Evolutionary conservation across 306 rosid genomes (phyloP).

Genomic region (Cucurbita ficifolia): DNA sequence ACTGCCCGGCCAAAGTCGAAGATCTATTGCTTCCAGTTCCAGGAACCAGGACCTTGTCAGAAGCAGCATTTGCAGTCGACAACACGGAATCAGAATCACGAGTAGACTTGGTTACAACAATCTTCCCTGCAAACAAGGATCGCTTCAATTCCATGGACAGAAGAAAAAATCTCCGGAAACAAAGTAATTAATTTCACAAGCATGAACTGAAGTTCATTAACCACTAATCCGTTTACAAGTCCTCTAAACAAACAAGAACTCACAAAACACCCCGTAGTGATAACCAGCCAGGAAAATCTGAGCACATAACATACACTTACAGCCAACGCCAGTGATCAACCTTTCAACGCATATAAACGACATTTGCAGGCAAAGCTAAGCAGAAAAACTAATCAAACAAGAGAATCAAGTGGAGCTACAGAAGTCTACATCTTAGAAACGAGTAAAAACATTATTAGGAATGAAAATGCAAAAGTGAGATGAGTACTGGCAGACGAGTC

Average conservation of each 20-base stretch:
- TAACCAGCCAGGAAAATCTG: neutral
- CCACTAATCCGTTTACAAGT: too few species aligned
- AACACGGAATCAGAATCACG: constrained; percentile 45
- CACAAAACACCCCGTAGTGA: neutral
- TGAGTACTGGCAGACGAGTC: constrained; percentile 19
- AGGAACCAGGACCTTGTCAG: constrained; percentile 59
- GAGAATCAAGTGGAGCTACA: neutral
- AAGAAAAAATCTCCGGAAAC: neutral
- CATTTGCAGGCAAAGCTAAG: neutral
- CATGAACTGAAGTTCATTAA: neutral
- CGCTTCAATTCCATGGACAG: constrained; percentile 6
- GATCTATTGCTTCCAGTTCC: constrained; percentile 39
- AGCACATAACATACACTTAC: neutral
- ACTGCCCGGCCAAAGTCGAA: constrained; percentile 34
- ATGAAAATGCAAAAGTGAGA: constrained; percentile 1
- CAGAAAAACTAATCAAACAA: neutral
- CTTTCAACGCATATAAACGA: neutral
- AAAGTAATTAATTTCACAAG: neutral
- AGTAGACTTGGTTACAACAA: constrained; percentile 35
- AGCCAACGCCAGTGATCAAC: neutral
- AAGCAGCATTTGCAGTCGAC: constrained; percentile 45
- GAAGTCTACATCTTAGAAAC: neutral
- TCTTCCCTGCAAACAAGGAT: constrained; percentile 46
- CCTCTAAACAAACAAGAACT: neutral
- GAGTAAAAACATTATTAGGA: neutral